A percentile compares a stretch with the other conserved stretches of the same genome.
These are phyloP conservation scores for Phyllosticta capitalensis DNA, from an alignment of 2,329 filamentous ascomycete genomes.

Conservation along the genomic window DNA sequence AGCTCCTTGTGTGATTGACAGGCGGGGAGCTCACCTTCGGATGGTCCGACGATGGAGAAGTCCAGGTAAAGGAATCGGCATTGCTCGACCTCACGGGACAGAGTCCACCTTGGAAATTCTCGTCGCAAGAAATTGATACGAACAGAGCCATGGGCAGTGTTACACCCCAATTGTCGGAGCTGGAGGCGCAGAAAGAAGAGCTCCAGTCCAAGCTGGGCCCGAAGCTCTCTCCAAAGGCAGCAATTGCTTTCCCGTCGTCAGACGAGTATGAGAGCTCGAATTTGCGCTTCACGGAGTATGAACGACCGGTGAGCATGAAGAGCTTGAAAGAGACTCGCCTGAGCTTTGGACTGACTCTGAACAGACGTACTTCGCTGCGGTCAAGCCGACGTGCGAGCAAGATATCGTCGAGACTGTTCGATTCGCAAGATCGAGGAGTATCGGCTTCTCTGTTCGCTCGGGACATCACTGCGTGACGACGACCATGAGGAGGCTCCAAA, in stretches of 20 bases:
- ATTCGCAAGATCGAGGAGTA: background rate
- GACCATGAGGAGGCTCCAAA: background rate
- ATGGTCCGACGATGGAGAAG: background rate
- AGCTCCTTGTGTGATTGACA: background rate
- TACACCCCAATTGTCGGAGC: background rate
- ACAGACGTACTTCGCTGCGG: constrained; percentile 3
- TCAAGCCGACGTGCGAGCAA: background rate
- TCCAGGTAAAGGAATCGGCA: too few relatives aligned
- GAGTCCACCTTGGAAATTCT: background rate
- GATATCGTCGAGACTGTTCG: background rate
- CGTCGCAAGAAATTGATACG: background rate
- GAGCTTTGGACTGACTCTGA: background rate
- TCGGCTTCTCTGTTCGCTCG: background rate
- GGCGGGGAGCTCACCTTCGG: background rate
- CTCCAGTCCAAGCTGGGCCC: background rate
- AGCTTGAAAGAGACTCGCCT: background rate
- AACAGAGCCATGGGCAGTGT: background rate
- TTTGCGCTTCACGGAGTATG: background rate
- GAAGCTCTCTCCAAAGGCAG: background rate
- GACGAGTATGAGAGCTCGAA: background rate
- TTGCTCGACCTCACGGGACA: too few relatives aligned
- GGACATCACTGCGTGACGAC: constrained; percentile 8
- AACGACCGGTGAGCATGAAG: background rate
- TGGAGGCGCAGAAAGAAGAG: background rate
- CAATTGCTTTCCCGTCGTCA: background rate